Base-by-base conservation (phyloP, 208 protist genomes). In the Leptomonas seymouri region DNA sequence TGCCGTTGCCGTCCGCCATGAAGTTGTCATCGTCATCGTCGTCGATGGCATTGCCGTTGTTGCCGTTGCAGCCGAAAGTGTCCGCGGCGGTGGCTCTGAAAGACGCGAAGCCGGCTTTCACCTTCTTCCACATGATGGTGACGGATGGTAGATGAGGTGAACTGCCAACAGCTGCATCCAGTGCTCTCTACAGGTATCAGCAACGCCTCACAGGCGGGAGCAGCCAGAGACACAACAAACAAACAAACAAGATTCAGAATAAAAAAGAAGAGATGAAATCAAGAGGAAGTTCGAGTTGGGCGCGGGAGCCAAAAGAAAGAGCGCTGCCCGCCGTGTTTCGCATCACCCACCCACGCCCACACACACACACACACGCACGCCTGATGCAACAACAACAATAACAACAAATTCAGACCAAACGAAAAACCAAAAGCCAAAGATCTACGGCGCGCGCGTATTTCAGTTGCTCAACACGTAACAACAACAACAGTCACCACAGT, bases 21-120 rank as follows among this genome's bases (percentile, higher is more conserved):
- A 44, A 68, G 51, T 67, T 62, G 49, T 66, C 53, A 30, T 76
- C 63, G 34, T 71, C 54, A 5, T 71, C 73, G 30, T 78, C 45
- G 64, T 67, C 62, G 18, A 71, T 71, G 45, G 49, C 65, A 45
- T 63, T n/a, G 36, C 51, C 31, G 31, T 48, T 21, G 44, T 49
- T 54, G 61, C 44, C 57, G 14, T 45, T 59, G 42, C 59, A 71
- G 36, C 68, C 51, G 34, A 68, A 64, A 12, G 63, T 69, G 46
- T 63, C 57, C 20, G 55, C 36, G 1, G 57, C 42, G 42, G 62
- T 53, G 12, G 44, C 56, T 45, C 7, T 66, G 49, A 76, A 63
- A 14, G 44, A 39, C 21, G n/a, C 5, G 3, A 68, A 46, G 21
- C 45, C 30, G 0, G 62, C 7, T 53, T 57, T 46, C 11, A 69